Evolutionary conservation across 768 basidiomycete species (phyloP).

Genomic region (Fomitopsis serialis): DNA sequence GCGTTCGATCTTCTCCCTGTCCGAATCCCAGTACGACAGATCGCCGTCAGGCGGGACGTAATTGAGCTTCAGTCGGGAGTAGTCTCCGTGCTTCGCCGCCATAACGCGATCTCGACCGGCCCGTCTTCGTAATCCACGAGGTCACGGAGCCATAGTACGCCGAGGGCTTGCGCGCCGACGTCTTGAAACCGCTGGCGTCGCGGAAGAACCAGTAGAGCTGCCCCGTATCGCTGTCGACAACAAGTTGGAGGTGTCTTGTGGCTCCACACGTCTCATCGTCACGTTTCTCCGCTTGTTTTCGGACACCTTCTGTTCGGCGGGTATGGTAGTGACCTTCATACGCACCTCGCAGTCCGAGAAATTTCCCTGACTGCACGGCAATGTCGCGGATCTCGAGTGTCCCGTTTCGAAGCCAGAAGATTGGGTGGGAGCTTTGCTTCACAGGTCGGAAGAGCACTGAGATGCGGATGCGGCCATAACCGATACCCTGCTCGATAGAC

Average conservation of each 20-base stretch:
- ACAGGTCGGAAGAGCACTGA: conserved; percentile 66
- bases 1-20: conserved; percentile 19
- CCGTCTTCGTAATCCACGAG: conserved; percentile 44
- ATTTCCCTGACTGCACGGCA: conserved; percentile 24
- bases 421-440: conserved; percentile 49
- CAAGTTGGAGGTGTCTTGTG: conserved; percentile 34
- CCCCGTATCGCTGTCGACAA: conserved; percentile 44
- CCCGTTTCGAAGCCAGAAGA: conserved; percentile 64
- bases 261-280: conserved; percentile 28
- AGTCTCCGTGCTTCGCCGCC: conserved; percentile 21
- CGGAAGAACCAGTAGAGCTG: conserved; percentile 40
- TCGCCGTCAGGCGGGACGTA: conserved; percentile 26
- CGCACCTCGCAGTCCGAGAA: conserved; percentile 35
- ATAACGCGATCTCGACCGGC: conserved; percentile 40
- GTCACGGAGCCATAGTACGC: conserved; percentile 51
- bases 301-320: conserved; percentile 36
- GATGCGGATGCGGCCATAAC: conserved; percentile 57
- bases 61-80: conserved; percentile 26
- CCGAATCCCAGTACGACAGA: conserved; percentile 22
- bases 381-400: conserved; percentile 49
- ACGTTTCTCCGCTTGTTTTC: conserved; percentile 26
- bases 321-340: conserved; percentile 36
- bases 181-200: conserved; percentile 26
- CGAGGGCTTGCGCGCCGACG: conserved; percentile 27
- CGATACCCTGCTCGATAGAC: conserved; percentile 66